Base-by-base conservation (phyloP, 176 grass and related monocot species). In the Typha latifolia region DNA sequence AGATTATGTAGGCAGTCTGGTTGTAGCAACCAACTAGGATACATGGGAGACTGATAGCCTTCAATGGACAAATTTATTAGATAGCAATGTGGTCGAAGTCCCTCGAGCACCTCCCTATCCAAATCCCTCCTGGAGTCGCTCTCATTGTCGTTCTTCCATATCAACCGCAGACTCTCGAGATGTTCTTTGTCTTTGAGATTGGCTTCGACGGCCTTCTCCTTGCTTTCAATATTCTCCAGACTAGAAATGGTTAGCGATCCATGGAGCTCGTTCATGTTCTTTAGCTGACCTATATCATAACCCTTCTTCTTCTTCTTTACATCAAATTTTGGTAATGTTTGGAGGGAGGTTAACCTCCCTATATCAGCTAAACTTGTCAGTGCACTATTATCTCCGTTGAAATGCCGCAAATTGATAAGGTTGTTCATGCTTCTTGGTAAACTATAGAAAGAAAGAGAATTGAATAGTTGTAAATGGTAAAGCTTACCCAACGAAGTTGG, bases 401-500 rank as follows among this genome's bases (percentile, higher is more conserved):
- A 49, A 62, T 68, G 4, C 62, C 52, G 11, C 24, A 77, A 59
- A 48, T 47, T 77, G 22, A 71, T 29, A 23, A 82, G 68, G 52
- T 80, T 27, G 7, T 48, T 67, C 14, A 74, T 0, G 7, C n/a
- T 14, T 61, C 47, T 51, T 15, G 78, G 78, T 62, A 74, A 74
- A 16, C 3, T 20, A 12, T 56, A 31, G 26, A 22, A 55, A 1
- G 21, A n/a, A 62, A 49, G 47, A 19, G 68, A n/a, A 31, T 49
- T 21, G 20, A 80, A 32, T 31, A 80, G 7, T 69, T 74, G 64
- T 59, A 80, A 68, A 22, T 74, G 49, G 32, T 74, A 80, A 49
- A 80, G 63, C 4, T 49, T 80, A 19, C 69, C 49, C 26, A 80
- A 47, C 3, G 64, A 80, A 22, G 26, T 16, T 23, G 70, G 70